Evolutionary conservation across 2,329 filamentous ascomycete species (phyloP).

Genomic region (Fusarium longipes): DNA sequence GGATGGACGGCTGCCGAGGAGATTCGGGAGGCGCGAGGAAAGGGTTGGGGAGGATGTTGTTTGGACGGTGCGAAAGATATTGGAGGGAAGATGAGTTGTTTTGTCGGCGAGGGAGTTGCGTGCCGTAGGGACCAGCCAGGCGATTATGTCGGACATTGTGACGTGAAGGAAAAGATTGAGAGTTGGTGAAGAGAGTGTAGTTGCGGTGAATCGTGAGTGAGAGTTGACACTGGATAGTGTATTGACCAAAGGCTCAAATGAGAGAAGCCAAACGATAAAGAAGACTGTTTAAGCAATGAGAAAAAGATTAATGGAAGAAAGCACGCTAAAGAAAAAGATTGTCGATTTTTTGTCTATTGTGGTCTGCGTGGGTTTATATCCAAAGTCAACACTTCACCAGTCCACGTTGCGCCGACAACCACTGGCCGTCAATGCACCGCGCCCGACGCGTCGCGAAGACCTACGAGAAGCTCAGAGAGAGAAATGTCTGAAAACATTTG

Average conservation of each 20-base stretch:
- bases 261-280: slow-evolving; percentile 34
- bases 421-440: slow-evolving; percentile 28
- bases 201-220: slow-evolving; percentile 4
- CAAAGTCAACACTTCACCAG: slow-evolving; percentile 18
- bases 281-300: background rate
- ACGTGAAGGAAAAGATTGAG: background rate
- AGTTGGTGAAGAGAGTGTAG: slow-evolving; percentile 15
- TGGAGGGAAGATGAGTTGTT: slow-evolving; percentile 49
- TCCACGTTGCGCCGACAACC: slow-evolving; percentile 38
- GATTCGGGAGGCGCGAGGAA: slow-evolving; percentile 46
- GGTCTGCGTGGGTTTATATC: slow-evolving; percentile 29
- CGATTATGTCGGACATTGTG: slow-evolving; percentile 50
- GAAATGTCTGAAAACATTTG: slow-evolving; percentile 23
- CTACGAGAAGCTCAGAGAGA: background rate
- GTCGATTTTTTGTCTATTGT: slow-evolving; percentile 5
- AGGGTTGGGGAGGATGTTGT: slow-evolving; percentile 44
- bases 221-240: slow-evolving; percentile 13
- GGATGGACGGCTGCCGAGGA: slow-evolving; percentile 43
- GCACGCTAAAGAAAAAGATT: slow-evolving; percentile 31
- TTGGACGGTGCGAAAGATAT: slow-evolving; percentile 45
- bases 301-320: slow-evolving; percentile 11
- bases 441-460: slow-evolving; percentile 24
- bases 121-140: slow-evolving; percentile 55
- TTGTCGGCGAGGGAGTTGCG: slow-evolving; percentile 51
- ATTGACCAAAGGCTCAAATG: slow-evolving; percentile 37